Base-by-base conservation (phyloP, 495 filamentous ascomycete species). In the Lepidopterella palustris region DNA sequence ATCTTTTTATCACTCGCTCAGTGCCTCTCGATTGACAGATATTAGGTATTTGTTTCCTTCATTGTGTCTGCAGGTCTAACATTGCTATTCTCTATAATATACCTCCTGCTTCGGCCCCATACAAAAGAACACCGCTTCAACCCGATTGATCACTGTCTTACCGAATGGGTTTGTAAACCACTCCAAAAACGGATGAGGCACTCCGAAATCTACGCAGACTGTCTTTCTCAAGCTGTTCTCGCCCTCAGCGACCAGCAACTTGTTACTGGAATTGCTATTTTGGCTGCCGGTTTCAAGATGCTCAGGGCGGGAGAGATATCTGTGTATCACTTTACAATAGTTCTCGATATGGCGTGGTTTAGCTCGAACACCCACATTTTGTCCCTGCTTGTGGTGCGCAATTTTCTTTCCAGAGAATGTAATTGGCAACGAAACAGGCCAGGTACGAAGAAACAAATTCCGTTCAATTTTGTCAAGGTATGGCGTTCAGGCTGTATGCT, bases 311-410 rank as follows among this genome's bases (percentile, higher is more conserved):
- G 8, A 18, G 18, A 20, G 5, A 18, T 49, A 6, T 49, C 31
- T 6, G 54, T 57, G 18, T 47, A 57, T 21, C 54, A 57, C 24
- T 57, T 57, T 21, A 23, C 13, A 3, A 35, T 57, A 5, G 31
- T 57, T n/a, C 2, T 29, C 11, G 54, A 57, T 15, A 20, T 57
- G 5, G 54, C 54, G 13, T 57, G 35, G 29, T 57, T 57, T 24
- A 57, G 54, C 25, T 57, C 54, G 11, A 57, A 24, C 31, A 39
- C 54, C 9, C 54, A 57, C 35, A 20, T 57, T 5, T 32, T 57
- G 10, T 45, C 54, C 15, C 54, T 57, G 8, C n/a, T 57, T 15
- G 54, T 39, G 32, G 29, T 57, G 2, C 26, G 21, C 23, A n/a
- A 20, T 18, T 45, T 23, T 20, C 10, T 47, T 4, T n/a, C 18